Evolutionary conservation across 305 asterid species (phyloP).

Genomic region (Stenogyne calaminthoides): DNA sequence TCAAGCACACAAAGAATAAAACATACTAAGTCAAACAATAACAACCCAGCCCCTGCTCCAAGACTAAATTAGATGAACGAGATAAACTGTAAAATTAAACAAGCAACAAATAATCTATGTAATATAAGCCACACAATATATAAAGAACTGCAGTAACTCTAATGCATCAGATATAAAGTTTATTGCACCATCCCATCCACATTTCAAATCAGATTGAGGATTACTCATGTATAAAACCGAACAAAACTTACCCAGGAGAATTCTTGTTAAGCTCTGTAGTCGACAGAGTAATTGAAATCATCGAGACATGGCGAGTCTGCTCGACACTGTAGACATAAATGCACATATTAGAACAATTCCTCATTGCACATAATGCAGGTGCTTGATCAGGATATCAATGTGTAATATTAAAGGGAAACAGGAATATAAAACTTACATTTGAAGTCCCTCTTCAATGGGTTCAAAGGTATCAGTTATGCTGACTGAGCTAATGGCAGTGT

Average conservation of each 20-base stretch:
- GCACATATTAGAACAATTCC: conserved; percentile 20
- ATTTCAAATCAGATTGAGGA: background rate
- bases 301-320: conserved; percentile 97
- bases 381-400: background rate
- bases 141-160: conserved; percentile 8
- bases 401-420: background rate
- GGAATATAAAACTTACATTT: conserved; percentile 57
- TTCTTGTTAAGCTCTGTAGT: conserved; percentile 76
- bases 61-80: background rate
- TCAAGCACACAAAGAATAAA: background rate
- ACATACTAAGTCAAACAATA: background rate
- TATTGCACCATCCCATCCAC: background rate
- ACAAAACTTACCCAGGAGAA: conserved; percentile 74
- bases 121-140: background rate
- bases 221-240: background rate
- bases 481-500: conserved; percentile 82
- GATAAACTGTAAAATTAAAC: background rate
- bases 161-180: conserved; percentile 4
- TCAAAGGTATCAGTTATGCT: conserved; percentile 93
- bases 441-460: conserved; percentile 98
- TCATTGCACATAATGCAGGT: background rate
- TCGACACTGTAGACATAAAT: conserved; percentile 66
- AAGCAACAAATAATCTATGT: background rate
- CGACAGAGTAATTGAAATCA: conserved; percentile 89
- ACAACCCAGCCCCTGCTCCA: background rate